Evolutionary conservation across 2,329 filamentous ascomycete genomes (phyloP), one percentile per base, ranked within the genome.

Genomic region (Beauveria medogensis): DNA sequence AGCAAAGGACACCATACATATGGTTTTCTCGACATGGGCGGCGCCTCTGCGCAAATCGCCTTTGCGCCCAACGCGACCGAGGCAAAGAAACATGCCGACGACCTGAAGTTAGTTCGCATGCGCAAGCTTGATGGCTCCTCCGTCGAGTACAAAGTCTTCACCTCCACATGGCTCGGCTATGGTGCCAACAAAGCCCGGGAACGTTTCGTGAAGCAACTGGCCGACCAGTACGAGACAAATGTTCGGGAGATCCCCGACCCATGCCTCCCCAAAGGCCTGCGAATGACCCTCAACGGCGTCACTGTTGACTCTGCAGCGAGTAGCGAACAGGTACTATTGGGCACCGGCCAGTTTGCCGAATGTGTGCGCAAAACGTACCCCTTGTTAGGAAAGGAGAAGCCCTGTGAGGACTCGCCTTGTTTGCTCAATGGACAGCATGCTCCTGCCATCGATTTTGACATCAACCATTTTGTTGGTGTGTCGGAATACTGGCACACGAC

Each of bases 401-500:
- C 90, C 1, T 99, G 94, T 70, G 76, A 83, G 5, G 89, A 96
- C 69, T 76, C 87, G 28, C 94, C 95, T 0, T 99, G 94, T 73
- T 78, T 99, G 40, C 80, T 99, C 44, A 91, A 97, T 67, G 92
- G 94, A 1, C 86, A 93, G 64, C 92, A 97, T 70, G 92, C 94
- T 1, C 94, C 94, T 1, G 90, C 91, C 3, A 97, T 99, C 65
- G 94, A 99, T 71, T 99, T 97, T 69, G 88, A 94, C 64, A 87
- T 97, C 41, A 99, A 99, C 68, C 95, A 97, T 72, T 99, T 99
- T 69, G 88, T 99, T 30, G 94, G 94, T 12, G 93, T 99, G 3
- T 97, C 93, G 1, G 94, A 99, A 71, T 99, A 96, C 74, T 99
- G 94, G 93, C 94, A 99, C 73, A 96, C 93, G 0, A 99, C 94